Conservation (phyloP, 2,329 filamentous ascomycete genomes). For the Curvularia spicifera region DNA sequence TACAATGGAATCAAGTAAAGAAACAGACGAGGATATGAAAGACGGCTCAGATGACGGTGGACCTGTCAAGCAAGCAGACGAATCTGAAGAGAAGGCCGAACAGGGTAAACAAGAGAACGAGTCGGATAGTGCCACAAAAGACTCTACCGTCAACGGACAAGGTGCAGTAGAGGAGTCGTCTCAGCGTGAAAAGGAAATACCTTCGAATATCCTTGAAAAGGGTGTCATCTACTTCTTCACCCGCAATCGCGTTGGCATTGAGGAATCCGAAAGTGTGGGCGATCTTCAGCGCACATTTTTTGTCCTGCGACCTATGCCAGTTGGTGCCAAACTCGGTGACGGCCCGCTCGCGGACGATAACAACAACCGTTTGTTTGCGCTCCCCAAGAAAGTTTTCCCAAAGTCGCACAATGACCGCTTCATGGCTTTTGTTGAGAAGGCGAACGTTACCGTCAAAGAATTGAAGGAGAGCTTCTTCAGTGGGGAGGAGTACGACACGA, state of each 20-base stretch:
- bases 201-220: slow-evolving; percentile 78
- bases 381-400: slow-evolving; percentile 86
- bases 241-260: slow-evolving; percentile 74
- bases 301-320: slow-evolving; percentile 74
- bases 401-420: slow-evolving; percentile 71
- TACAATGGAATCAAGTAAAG: slow-evolving; percentile 52
- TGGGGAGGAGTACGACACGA: slow-evolving; percentile 73
- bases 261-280: slow-evolving; percentile 70
- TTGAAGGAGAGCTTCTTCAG: slow-evolving; percentile 76
- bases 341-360: slow-evolving; percentile 62
- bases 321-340: slow-evolving; percentile 70
- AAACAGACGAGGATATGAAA: slow-evolving; percentile 37
- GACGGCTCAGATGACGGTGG: slow-evolving; percentile 23
- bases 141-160: slow-evolving; percentile 32
- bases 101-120: slow-evolving; percentile 5
- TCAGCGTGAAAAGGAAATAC: slow-evolving; percentile 58
- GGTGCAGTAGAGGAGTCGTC: slow-evolving; percentile 57
- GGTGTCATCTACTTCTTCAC: slow-evolving; percentile 93
- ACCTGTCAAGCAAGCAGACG: slow-evolving; percentile 14
- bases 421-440: slow-evolving; percentile 84
- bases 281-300: slow-evolving; percentile 83
- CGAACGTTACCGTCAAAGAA: slow-evolving; percentile 67
- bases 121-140: slow-evolving; percentile 25
- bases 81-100: slow-evolving; percentile 17
- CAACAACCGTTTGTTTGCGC: slow-evolving; percentile 73